Evolutionary conservation across 2,329 filamentous ascomycete genomes (phyloP), one percentile per base, ranked within the genome.

Genomic region (Exophiala oligosperma): DNA sequence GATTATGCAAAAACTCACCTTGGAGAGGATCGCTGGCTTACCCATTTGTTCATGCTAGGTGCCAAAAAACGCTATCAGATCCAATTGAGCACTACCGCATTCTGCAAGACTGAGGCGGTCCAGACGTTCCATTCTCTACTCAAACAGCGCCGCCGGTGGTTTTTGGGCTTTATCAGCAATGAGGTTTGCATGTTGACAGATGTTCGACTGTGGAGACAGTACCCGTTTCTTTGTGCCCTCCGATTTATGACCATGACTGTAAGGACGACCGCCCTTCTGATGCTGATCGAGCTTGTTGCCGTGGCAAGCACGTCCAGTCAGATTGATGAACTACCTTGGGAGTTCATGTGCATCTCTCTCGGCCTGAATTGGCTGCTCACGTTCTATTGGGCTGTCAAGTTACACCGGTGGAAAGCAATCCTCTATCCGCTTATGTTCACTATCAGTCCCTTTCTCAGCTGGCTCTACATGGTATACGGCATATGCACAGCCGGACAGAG

Each of bases 121-220:
- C 92, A 96, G 75, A 92, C 89, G 2, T 92, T 92, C 73, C 77
- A 78, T 57, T 92, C 89, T 67, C 83, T 99, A 48, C 81, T 97
- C 72, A 97, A 97, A 79, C 94, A 99, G 77, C 87, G 94, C 60
- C 88, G 93, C 55, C 84, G 94, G 70, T 99, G 94, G 94, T 97
- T 97, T 73, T 81, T 97, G 44, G 93, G 93, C 29, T 97, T 96
- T 74, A 92, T 97, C 76, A 97, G 93, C 14, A 99, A 99, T 73
- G 93, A 97, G 73, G 93, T 92, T 6, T 97, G 92, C 77, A 97
- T 97, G 94, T 79, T 99, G 76, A 97, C 94, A 1, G 93, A 97
- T 74, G 86, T 90, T 74, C 86, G 94, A 59, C 81, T 97, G 28
- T 97, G 93, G 93, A 89, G 84, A 72, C 84, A 91, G 52, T 97